phyloP scores from a whole-genome alignment of 1,284 basidiomycete species.

The Naganishia sp. region DNA sequence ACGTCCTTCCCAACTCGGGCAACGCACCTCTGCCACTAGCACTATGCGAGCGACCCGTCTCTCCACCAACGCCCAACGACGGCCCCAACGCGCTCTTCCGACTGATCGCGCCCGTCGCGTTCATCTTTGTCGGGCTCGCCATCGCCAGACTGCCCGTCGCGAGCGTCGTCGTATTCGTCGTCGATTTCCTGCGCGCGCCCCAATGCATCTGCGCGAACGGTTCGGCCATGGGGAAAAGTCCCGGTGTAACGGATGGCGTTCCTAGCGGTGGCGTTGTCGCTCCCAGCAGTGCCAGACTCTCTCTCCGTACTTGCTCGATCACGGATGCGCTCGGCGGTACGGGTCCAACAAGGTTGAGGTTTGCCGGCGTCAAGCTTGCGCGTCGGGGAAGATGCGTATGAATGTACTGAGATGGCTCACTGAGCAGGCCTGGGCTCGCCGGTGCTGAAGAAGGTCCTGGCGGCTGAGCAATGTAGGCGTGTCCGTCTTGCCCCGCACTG shows the following conservation, averaged over 20 bases:
- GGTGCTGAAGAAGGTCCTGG: slow-evolving; percentile 21
- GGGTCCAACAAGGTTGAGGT: slow-evolving; percentile 52
- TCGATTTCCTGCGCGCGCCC: slow-evolving; percentile 20
- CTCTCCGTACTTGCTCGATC: slow-evolving; percentile 28
- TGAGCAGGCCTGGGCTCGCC: slow-evolving; percentile 3
- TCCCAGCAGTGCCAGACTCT: slow-evolving; percentile 15
- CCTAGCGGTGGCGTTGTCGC: background rate
- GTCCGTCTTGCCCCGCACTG: background rate
- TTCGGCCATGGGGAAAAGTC: slow-evolving; percentile 1
- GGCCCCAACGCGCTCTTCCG: slow-evolving; percentile 18
- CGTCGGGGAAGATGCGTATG: slow-evolving; percentile 54
- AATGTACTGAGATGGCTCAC: slow-evolving; percentile 50
- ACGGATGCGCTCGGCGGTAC: slow-evolving; percentile 40
- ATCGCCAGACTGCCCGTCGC: slow-evolving; percentile 14
- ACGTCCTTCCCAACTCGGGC: slow-evolving; percentile 5
- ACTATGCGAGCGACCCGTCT: slow-evolving; percentile 5
- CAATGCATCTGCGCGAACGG: slow-evolving; percentile 23
- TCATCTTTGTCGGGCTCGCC: slow-evolving; percentile 31
- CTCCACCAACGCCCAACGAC: background rate
- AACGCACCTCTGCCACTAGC: background rate
- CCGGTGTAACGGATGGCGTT: slow-evolving; percentile 2
- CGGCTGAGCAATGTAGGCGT: slow-evolving; percentile 6
- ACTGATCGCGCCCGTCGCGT: slow-evolving; percentile 22
- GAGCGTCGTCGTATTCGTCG: slow-evolving; percentile 24
- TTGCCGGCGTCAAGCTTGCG: slow-evolving; percentile 50